Conservation (phyloP, 2,329 filamentous ascomycete genomes). For the Keithomyces neogunnii region DNA sequence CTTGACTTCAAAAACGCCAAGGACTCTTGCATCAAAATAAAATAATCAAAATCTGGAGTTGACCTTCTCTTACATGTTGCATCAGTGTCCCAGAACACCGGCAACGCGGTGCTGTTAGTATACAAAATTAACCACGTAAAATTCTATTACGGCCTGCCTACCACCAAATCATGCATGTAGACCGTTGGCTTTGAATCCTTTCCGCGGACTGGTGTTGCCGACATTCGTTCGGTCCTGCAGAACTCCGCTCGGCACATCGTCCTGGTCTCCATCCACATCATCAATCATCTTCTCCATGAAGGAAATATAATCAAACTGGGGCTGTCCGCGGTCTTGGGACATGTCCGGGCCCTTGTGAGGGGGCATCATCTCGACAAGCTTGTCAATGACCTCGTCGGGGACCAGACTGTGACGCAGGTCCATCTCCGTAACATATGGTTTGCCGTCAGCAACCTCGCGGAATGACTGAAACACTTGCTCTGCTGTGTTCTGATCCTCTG, state of each 20-base stretch:
- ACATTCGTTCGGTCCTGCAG: conserved; percentile 27
- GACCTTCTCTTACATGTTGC: not conserved
- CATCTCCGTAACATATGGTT: conserved; percentile 97
- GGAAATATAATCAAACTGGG: conserved; percentile 91
- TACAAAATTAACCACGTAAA: conserved; percentile 5
- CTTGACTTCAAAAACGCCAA: not conserved
- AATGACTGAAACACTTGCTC: conserved; percentile 99
- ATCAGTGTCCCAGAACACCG: not conserved
- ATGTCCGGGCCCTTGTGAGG: conserved; percentile 75
- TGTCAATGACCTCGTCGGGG: conserved; percentile 93
- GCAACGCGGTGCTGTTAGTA: conserved; percentile 1
- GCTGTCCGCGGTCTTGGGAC: conserved; percentile 71
- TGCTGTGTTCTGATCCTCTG: conserved; percentile 96
- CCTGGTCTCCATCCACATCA: conserved; percentile 24
- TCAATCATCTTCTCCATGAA: conserved; percentile 88
- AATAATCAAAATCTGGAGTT: not conserved
- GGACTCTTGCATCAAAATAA: not conserved
- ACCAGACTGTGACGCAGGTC: conserved; percentile 92
- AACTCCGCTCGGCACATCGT: conserved; percentile 18
- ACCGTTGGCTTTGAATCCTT: conserved; percentile 27
- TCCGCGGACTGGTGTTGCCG: conserved; percentile 23
- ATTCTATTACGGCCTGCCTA: not conserved
- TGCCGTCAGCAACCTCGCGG: conserved; percentile 93
- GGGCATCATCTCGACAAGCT: conserved; percentile 82
- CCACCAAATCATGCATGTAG: not conserved